Evolutionary conservation across 768 basidiomycete species (phyloP), one percentile per base, ranked within the genome.

Genomic region (Tubosaeta sp.): DNA sequence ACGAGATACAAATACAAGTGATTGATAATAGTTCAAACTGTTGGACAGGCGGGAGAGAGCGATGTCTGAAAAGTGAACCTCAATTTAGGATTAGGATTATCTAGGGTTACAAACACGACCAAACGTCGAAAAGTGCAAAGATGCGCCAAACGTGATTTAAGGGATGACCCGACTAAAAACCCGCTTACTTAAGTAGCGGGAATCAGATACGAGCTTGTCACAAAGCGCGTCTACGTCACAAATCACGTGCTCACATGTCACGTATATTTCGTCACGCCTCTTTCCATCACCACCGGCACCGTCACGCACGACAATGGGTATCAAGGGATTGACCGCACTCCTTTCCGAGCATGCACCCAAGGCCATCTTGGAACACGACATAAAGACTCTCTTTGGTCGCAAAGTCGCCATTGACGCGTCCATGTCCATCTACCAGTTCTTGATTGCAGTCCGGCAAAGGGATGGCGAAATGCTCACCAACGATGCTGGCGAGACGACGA

Each of bases 381-480:
- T 97, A 51, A 95, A 97, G 74, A 94, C 91, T 25, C 84, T 99
- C 41, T 98, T 99, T 60, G 95, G 97, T 2, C 85, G 97, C 61
- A 98, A 97, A 75, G 94, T 98, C 59, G 95, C 95, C 53, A 92
- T 99, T 59, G 97, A 99, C 77, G 97, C 97, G 66, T 94, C 91
- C 54, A 93, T 94, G 91, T 90, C 86, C 3, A 94, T 95, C 47
- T 95, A 94, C 77, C 93, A 95, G 66, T 99, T 99, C 71, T 83
- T 99, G 53, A 98, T 99, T 53, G 97, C 97, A 17, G 97, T 98
- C 11, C 81, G 97, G 29, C 94, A 95, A 71, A 86, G 84, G 67
- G 97, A 98, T 67, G 97, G 97, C 17, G 93, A 98, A 71, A 82
- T 95, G 78, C 80, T 99, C 59, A 95, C 88, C 61, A 97, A 97